Evolutionary conservation across 257 asterid genomes (phyloP), one percentile per base, ranked within the genome.

Genomic region (Linderniella brevidens): DNA sequence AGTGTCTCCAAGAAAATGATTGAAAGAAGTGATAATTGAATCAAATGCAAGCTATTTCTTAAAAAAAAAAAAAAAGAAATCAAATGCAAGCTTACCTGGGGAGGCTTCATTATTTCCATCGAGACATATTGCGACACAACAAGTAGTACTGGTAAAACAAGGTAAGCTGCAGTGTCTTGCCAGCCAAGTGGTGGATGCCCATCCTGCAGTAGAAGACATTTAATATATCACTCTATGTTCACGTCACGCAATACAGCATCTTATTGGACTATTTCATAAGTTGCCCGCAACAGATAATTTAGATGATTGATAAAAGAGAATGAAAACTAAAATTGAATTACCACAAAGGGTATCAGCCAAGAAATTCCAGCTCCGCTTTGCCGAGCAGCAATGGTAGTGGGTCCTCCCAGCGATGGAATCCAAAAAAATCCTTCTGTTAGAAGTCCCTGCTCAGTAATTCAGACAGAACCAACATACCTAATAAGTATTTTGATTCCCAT

Each of bases 401-500:
- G 99, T 56, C 99, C 99, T 52, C 99, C 99, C 92, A 90, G 61
- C 61, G 99, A 90, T 61, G 99, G 99, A 60, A 90, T 90, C 99
- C 99, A 90, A 63, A 90, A 82, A 80, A 90, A 90, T 61, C 99
- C 99, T 72, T 90, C 99, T 8, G 99, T 90, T 44, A 90, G 72
- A 66, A 90, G 64, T 61, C 99, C 99, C 99, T 85, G 66, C 54
- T 37, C 13, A 53, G 43, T 54, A 59, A 64, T 61, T 52, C 41
- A 40, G 12, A 52, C 19, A 46, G 36, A 9, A 16, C 13, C 13
- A 39, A 9, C 43, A 39, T 10, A 39, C 15, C 15, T 2, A 39
- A 9, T 39, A 11, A 39, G 43, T 10, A 12, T 44, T 1, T 17
- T n/a, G 47, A 42, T n/a, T 8, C 17, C 15, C 2, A n/a, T 12